Percentiles rank a stretch among this genome's conserved stretches.
Conservation (phyloP, 345 rosid genomes). For the Acer negundo region DNA sequence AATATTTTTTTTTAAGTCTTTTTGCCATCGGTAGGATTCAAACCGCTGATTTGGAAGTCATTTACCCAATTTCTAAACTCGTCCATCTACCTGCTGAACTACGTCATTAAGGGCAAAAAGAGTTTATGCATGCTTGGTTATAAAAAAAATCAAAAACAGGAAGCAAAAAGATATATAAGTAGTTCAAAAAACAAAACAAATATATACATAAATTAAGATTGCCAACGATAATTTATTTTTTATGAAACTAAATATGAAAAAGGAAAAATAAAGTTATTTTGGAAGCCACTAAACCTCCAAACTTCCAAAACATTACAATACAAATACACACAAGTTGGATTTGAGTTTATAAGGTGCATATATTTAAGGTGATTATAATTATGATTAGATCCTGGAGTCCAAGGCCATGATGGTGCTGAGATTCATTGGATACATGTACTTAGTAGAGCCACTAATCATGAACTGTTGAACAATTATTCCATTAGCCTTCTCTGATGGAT, state of each 20-base stretch:
- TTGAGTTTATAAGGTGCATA: too few relatives aligned
- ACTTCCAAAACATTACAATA: background rate
- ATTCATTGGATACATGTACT: constrained; percentile 85
- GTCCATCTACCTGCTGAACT: too few relatives aligned
- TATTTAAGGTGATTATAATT: background rate
- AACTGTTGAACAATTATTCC: constrained; percentile 53
- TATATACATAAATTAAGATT: background rate
- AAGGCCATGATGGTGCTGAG: constrained; percentile 73
- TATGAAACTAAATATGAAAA: background rate
- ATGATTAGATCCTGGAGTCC: constrained; percentile 34
- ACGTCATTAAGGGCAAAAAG: too few relatives aligned
- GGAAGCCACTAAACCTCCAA: background rate
- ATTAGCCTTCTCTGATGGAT: constrained; percentile 80
- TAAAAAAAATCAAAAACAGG: background rate
- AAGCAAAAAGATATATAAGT: background rate
- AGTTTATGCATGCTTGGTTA: too few relatives aligned
- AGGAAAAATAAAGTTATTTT: background rate
- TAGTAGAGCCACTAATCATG: constrained; percentile 41
- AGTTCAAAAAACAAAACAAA: too few relatives aligned
- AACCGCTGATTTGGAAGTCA: too few relatives aligned
- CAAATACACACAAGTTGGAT: background rate
- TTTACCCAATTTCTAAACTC: too few relatives aligned
- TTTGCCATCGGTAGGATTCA: too few relatives aligned
- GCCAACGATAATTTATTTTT: background rate
- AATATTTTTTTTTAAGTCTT: too few relatives aligned